Evolutionary conservation across 2,329 filamentous ascomycete genomes (phyloP).

Genomic region (Cladosporium oxysporum): DNA sequence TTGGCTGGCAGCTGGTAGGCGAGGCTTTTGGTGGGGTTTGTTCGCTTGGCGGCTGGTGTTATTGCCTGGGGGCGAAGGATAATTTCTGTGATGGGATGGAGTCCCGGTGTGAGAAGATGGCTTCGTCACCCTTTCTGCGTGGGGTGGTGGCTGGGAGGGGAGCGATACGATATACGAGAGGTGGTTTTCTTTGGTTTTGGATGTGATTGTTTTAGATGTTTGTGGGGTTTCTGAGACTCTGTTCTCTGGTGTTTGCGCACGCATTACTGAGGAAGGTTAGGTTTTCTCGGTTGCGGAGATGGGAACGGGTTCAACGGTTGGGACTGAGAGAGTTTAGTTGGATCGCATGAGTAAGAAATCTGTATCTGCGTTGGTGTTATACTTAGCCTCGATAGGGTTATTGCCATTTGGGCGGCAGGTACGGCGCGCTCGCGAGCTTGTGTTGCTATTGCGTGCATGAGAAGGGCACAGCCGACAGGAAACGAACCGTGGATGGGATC

Average conservation of each 20-base stretch:
- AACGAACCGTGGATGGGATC: constrained; percentile 3
- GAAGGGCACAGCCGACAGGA: constrained; percentile 8
- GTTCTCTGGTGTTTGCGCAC: background rate
- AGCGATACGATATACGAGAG: background rate
- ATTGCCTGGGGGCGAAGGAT: background rate
- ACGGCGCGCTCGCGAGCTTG: constrained; percentile 12
- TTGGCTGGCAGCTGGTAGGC: background rate
- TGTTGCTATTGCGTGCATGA: constrained; percentile 17
- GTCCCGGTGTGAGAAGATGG: background rate
- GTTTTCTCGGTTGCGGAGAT: constrained; percentile 18
- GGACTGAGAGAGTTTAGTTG: background rate
- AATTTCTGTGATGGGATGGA: background rate
- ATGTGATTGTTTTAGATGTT: background rate
- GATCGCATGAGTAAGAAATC: background rate
- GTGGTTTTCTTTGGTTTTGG: background rate
- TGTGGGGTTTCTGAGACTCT: background rate
- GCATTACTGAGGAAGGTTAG: background rate
- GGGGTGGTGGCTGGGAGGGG: background rate
- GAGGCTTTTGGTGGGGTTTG: background rate
- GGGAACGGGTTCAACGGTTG: constrained; percentile 5
- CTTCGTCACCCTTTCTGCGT: background rate
- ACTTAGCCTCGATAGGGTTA: background rate
- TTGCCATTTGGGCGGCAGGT: constrained; percentile 1
- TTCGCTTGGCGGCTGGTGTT: background rate
- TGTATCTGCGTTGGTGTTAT: constrained; percentile 4